Conservation (phyloP, 2,329 filamentous ascomycete species). For the Fusarium liriodendri region DNA sequence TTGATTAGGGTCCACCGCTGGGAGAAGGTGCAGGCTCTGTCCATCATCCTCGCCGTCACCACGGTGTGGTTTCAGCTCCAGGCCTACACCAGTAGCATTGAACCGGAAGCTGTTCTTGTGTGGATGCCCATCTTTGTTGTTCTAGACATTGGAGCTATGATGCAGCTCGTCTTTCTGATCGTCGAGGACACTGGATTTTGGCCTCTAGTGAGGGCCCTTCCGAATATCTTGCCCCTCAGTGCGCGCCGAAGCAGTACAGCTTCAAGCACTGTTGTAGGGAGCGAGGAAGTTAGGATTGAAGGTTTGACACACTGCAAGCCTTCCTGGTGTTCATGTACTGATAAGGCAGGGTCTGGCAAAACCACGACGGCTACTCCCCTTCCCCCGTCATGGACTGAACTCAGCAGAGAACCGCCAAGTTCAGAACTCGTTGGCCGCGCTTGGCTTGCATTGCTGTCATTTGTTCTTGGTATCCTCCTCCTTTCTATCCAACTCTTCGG, state of each 20-base stretch:
- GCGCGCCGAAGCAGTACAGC: not conserved
- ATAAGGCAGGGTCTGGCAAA: not conserved
- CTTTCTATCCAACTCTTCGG: constrained; percentile 1
- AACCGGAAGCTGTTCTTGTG: not conserved
- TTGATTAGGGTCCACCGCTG: constrained; percentile 4
- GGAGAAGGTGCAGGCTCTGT: constrained; percentile 4
- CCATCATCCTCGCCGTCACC: constrained; percentile 3
- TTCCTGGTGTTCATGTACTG: not conserved
- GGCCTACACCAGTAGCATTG: constrained; percentile 4
- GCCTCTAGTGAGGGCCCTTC: not conserved
- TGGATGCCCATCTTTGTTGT: constrained; percentile 10
- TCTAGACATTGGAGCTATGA: constrained; percentile 4
- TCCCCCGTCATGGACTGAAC: not conserved
- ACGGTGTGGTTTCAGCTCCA: constrained; percentile 6
- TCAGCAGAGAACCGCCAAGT: not conserved
- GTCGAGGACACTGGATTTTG: not conserved
- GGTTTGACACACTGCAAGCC: not conserved
- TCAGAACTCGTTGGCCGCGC: constrained; percentile 1
- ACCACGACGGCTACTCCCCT: not conserved
- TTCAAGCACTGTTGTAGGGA: not conserved
- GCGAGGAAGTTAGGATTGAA: not conserved
- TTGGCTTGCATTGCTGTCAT: not conserved
- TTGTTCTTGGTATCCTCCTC: not conserved
- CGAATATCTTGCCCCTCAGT: not conserved
- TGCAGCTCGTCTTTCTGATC: constrained; percentile 4